Conservation (phyloP, 2,329 filamentous ascomycete genomes). For the Phyllosticta citrichinensis region DNA sequence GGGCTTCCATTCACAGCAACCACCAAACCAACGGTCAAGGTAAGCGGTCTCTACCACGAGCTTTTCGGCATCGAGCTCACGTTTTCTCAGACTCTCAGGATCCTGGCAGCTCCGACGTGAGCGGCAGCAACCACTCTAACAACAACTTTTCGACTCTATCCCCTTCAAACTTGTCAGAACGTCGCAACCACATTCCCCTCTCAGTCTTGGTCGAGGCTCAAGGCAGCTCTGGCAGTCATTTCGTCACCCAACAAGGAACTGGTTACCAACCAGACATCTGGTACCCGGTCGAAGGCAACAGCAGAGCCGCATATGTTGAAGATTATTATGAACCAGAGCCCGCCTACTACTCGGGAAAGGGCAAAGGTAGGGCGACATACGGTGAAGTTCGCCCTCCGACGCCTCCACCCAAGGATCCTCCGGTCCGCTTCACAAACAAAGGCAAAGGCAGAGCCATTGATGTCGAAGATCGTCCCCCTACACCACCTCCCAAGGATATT, state of each 20-base stretch:
- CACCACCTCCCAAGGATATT: background rate
- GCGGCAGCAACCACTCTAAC: background rate
- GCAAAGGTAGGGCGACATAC: background rate
- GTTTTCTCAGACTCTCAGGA: background rate
- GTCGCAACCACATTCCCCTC: background rate
- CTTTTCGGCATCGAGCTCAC: background rate
- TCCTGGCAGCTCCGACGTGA: background rate
- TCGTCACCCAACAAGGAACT: background rate
- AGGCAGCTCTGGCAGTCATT: background rate
- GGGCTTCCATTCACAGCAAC: background rate
- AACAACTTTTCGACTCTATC: background rate
- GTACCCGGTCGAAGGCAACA: background rate
- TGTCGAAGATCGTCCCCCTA: background rate
- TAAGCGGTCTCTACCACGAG: background rate
- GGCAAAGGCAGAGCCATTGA: background rate
- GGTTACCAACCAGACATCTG: background rate
- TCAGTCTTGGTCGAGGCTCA: background rate
- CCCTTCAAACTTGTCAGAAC: background rate
- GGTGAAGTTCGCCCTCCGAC: background rate
- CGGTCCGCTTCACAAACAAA: background rate
- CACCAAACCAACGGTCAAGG: background rate
- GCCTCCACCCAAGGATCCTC: background rate
- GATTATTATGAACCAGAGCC: background rate
- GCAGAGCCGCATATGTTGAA: background rate
- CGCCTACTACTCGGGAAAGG: background rate